phyloP scores from a whole-genome alignment of 306 rosid species.

The Citrullus mucosospermus region DNA sequence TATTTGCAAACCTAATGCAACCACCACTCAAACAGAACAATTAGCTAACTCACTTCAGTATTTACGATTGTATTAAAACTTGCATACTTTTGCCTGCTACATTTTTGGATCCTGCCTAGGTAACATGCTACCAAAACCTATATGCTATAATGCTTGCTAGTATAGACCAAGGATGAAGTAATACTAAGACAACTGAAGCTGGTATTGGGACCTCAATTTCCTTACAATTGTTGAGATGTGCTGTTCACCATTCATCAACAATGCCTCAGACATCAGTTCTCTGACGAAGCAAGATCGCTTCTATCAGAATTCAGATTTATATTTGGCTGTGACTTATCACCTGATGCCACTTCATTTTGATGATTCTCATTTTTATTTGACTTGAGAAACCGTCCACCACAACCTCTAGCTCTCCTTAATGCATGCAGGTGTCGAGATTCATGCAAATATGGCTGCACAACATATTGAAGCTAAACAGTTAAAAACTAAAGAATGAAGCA shows the following conservation, averaged over 20 bases:
- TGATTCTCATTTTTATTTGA: conserved; percentile 57
- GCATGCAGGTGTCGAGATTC: conserved; percentile 93
- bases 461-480: not conserved
- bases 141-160: conserved; percentile 30
- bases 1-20: conserved; percentile 22
- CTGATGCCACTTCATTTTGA: conserved; percentile 34
- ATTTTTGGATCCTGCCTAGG: conserved; percentile 33
- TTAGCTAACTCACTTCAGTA: conserved; percentile 7
- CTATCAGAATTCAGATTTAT: conserved; percentile 54
- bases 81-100: conserved; percentile 18
- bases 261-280: conserved; percentile 25
- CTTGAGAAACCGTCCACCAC: conserved; percentile 88
- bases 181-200: conserved; percentile 17
- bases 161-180: conserved; percentile 29
- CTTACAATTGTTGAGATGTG: conserved; percentile 8
- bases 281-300: conserved; percentile 43
- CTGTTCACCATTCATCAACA: conserved; percentile 7
- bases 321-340: conserved; percentile 39
- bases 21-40: conserved; percentile 32
- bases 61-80: conserved; percentile 11
- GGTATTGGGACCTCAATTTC: conserved; percentile 17
- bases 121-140: conserved; percentile 43
- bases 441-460: conserved; percentile 83
- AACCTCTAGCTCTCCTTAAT: conserved; percentile 75
- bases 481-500: not conserved